A percentile compares a stretch with the other conserved stretches of the same genome.
phyloP scores from a whole-genome alignment of 768 basidiomycete species.

The Chalciporus sphaerocephalus region DNA sequence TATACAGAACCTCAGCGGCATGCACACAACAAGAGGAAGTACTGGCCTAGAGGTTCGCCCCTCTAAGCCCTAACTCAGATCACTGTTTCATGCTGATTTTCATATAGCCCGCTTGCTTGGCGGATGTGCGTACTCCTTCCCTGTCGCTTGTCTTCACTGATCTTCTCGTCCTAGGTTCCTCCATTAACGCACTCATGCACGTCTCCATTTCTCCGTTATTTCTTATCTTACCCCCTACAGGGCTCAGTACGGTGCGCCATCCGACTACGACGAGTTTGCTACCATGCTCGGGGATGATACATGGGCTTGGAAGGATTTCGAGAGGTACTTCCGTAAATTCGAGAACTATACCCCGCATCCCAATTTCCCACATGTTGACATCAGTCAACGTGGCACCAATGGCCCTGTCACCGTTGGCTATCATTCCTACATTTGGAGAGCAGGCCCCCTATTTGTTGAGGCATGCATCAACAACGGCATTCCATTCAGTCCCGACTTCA shows the following conservation, averaged over 20 bases:
- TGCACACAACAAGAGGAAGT: slow-evolving; percentile 44
- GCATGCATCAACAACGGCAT: slow-evolving; percentile 50
- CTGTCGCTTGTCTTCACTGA: background rate
- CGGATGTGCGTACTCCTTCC: slow-evolving; percentile 52
- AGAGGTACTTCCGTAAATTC: slow-evolving; percentile 64
- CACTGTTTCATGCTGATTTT: background rate
- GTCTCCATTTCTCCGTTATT: background rate
- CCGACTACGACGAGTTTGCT: slow-evolving; percentile 68
- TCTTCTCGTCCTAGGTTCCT: slow-evolving; percentile 40
- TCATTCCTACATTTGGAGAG: slow-evolving; percentile 42
- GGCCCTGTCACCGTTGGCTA: slow-evolving; percentile 64
- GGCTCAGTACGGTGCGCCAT: slow-evolving; percentile 61
- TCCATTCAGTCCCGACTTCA: slow-evolving; percentile 52
- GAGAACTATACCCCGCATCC: slow-evolving; percentile 53
- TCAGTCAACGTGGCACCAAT: slow-evolving; percentile 39
- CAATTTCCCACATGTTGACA: slow-evolving; percentile 47
- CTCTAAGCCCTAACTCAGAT: background rate
- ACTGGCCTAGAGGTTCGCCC: slow-evolving; percentile 61
- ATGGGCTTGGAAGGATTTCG: slow-evolving; percentile 55
- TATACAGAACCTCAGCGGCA: slow-evolving; percentile 53
- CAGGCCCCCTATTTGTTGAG: slow-evolving; percentile 50
- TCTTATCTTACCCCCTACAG: slow-evolving; percentile 14
- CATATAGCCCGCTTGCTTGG: slow-evolving; percentile 64
- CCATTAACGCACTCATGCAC: slow-evolving; percentile 58
- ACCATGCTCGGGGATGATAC: slow-evolving; percentile 46